Evolutionary conservation across 768 basidiomycete species (phyloP).

Genomic region (Leccinum longicurvipes): DNA sequence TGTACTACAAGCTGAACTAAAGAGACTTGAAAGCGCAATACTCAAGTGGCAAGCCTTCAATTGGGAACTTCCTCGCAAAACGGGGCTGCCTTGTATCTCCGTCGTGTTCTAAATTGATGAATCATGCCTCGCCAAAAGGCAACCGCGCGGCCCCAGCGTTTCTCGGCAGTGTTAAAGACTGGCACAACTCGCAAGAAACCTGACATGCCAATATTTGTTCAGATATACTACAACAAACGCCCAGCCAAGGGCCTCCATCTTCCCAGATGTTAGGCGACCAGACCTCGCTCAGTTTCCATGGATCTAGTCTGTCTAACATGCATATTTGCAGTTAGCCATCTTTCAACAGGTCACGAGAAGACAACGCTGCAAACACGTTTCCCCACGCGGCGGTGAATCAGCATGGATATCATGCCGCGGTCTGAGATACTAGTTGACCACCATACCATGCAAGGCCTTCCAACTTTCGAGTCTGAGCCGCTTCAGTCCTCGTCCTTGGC

Average conservation of each 20-base stretch:
- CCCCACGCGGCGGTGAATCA: conserved; percentile 17
- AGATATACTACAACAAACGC: neutral
- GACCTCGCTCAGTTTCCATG: neutral
- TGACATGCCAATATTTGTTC: neutral
- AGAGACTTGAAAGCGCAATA: neutral
- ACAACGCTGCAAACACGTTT: conserved; percentile 34
- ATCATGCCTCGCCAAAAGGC: neutral
- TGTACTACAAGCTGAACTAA: neutral
- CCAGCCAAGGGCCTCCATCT: neutral
- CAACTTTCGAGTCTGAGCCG: conserved; percentile 27
- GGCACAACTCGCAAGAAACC: neutral
- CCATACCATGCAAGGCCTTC: conserved; percentile 32
- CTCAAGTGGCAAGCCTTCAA: neutral
- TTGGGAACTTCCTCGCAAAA: neutral
- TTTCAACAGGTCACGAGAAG: conserved; percentile 14
- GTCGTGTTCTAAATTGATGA: neutral
- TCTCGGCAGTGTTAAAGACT: neutral
- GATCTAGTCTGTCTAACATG: neutral
- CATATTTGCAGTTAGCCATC: conserved; percentile 3
- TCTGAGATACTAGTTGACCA: conserved; percentile 20
- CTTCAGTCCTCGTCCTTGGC: conserved; percentile 26
- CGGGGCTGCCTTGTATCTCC: conserved; percentile 1
- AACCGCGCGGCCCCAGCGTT: conserved; percentile 1
- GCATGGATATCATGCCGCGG: conserved; percentile 22
- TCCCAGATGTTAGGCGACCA: neutral